These are phyloP conservation scores for Ganoderma multipileum DNA, from an alignment of 1,284 basidiomycete species.

Conservation along the genomic window DNA sequence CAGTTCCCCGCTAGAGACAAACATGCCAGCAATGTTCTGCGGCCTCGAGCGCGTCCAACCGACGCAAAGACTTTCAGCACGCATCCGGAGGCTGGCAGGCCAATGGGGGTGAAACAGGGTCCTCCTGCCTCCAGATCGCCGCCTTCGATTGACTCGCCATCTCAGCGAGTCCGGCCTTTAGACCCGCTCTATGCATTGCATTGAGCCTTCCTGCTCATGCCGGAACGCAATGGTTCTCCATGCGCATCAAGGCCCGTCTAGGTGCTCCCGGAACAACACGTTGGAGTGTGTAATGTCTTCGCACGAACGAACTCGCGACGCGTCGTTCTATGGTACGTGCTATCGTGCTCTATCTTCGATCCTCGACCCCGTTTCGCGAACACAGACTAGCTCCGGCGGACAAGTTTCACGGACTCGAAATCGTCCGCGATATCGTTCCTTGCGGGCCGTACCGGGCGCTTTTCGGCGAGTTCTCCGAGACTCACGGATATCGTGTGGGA, in stretches of 20 bases:
- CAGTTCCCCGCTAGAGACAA: neutral
- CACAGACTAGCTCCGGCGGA: conserved; percentile 1
- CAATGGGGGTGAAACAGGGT: conserved; percentile 18
- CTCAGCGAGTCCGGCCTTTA: conserved; percentile 7
- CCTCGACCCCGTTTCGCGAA: conserved; percentile 4
- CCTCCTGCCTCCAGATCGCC: conserved; percentile 20
- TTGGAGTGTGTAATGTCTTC: conserved; percentile 15
- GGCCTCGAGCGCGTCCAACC: conserved; percentile 11
- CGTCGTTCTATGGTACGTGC: neutral
- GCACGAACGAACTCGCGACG: neutral
- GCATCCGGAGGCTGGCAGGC: conserved; percentile 3
- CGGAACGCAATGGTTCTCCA: neutral
- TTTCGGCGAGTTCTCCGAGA: neutral
- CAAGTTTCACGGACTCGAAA: conserved; percentile 13
- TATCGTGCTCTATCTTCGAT: conserved; percentile 9
- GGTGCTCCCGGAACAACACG: conserved; percentile 11
- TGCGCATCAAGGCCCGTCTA: conserved; percentile 18
- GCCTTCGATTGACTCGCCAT: conserved; percentile 9
- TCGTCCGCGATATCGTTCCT: neutral
- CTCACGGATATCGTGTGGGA: conserved; percentile 3
- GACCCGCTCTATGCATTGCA: neutral
- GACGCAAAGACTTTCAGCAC: neutral
- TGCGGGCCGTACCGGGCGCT: conserved; percentile 11
- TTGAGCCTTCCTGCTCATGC: neutral
- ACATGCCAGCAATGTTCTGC: conserved; percentile 24